phyloP scores from a whole-genome alignment of 805 yeast genomes.

The Dipodascus albidus region DNA sequence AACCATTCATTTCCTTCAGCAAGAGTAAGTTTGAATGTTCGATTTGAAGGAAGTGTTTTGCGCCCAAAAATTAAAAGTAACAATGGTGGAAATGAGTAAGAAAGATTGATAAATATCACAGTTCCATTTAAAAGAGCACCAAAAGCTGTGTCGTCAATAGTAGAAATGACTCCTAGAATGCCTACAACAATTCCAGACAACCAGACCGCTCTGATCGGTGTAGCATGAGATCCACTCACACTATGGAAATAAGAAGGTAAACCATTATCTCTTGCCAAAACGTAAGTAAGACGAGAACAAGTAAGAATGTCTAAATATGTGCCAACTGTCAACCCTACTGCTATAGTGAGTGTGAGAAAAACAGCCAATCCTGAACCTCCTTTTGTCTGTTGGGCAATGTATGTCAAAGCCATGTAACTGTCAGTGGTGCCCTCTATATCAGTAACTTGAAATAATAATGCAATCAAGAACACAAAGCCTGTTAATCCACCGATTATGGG shows the following conservation, averaged over 20 bases:
- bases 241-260: background rate
- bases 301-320: background rate
- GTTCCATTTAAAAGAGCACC: conserved; percentile 1
- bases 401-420: background rate
- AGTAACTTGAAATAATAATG: background rate
- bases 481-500: background rate
- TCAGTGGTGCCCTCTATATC: background rate
- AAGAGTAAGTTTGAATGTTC: background rate
- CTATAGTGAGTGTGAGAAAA: background rate
- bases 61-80: background rate
- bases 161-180: background rate
- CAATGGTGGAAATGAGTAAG: background rate
- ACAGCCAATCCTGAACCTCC: background rate
- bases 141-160: background rate
- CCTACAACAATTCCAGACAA: background rate
- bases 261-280: background rate
- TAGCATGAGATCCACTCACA: background rate
- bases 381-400: background rate
- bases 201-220: background rate
- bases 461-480: background rate
- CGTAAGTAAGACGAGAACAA: background rate
- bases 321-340: background rate
- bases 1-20: background rate
- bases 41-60: background rate
- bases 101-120: background rate